Percentiles rank a stretch among this genome's conserved stretches.
Evolutionary conservation across 2,329 filamentous ascomycete species (phyloP).

Genomic region (Alternaria tenuissima): DNA sequence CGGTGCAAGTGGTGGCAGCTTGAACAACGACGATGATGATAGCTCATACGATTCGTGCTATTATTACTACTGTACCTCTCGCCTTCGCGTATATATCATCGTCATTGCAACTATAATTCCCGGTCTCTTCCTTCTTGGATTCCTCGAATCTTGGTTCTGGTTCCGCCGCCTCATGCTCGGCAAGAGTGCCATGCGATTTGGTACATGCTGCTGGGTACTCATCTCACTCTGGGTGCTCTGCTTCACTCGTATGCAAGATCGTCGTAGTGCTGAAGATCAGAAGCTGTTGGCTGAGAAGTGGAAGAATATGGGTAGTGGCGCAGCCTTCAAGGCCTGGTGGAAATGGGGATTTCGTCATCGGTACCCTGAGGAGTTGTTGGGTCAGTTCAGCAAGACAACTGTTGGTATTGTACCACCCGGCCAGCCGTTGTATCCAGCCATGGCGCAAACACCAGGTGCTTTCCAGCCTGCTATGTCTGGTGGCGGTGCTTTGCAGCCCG

Average conservation of each 20-base stretch:
- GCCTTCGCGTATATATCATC: conserved; percentile 36
- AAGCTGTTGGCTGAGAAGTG: conserved; percentile 41
- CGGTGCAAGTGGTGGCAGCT: not conserved
- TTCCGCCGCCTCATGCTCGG: conserved; percentile 48
- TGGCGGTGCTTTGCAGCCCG: not conserved
- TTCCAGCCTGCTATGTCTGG: conserved; percentile 14
- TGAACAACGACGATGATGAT: not conserved
- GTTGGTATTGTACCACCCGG: conserved; percentile 41
- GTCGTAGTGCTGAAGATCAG: conserved; percentile 41
- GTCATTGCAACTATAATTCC: conserved; percentile 39
- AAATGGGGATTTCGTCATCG: conserved; percentile 42
- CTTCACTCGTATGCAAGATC: conserved; percentile 44
- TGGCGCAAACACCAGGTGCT: conserved; percentile 30
- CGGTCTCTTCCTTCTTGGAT: conserved; percentile 42
- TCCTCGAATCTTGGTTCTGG: conserved; percentile 46
- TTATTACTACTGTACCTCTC: conserved; percentile 26
- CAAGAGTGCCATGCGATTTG: conserved; percentile 39
- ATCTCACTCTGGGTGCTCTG: conserved; percentile 42
- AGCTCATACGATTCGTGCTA: conserved; percentile 15
- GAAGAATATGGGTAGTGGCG: conserved; percentile 36
- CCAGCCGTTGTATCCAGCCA: conserved; percentile 33
- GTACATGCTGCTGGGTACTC: conserved; percentile 44
- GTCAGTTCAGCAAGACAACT: conserved; percentile 39
- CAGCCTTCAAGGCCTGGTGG: conserved; percentile 45
- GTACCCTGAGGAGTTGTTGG: conserved; percentile 42